Evolutionary conservation across 352 stramenopile species (phyloP).

Genomic region (Pythium graminicola): DNA sequence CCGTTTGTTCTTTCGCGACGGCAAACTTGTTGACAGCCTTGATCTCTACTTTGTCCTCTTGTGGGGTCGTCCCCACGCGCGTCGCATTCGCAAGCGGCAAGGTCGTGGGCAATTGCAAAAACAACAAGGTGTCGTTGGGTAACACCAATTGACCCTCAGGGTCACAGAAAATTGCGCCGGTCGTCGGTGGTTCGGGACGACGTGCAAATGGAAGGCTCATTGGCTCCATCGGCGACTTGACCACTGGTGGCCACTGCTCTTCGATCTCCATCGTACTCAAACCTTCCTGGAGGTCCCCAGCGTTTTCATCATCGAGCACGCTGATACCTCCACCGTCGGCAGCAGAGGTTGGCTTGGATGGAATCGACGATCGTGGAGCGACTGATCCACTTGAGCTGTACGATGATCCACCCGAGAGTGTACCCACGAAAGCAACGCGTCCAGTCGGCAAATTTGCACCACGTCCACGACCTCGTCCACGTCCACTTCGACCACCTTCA

Average conservation of each 20-base stretch:
- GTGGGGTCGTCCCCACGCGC: slow-evolving; percentile 15
- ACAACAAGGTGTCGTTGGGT: slow-evolving; percentile 66
- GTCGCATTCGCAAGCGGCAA: slow-evolving; percentile 56
- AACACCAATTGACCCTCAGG: slow-evolving; percentile 42
- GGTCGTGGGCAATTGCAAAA: slow-evolving; percentile 80
- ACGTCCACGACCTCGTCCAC: slow-evolving; percentile 44
- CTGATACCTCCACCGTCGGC: slow-evolving; percentile 81
- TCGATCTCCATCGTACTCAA: slow-evolving; percentile 54
- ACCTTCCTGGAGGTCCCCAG: slow-evolving; percentile 31
- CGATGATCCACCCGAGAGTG: slow-evolving; percentile 71
- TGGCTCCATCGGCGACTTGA: slow-evolving; percentile 77
- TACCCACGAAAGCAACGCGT: slow-evolving; percentile 74
- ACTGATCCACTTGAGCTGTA: slow-evolving; percentile 42
- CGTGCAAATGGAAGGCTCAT: slow-evolving; percentile 72
- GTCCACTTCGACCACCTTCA: slow-evolving; percentile 21
- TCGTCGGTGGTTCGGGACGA: slow-evolving; percentile 49
- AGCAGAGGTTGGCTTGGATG: slow-evolving; percentile 41
- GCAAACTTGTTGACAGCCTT: slow-evolving; percentile 25
- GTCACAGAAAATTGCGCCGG: slow-evolving; percentile 65
- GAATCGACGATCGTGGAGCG: slow-evolving; percentile 29
- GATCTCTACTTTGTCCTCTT: slow-evolving; percentile 20
- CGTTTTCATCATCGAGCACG: slow-evolving; percentile 69
- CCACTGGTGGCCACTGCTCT: slow-evolving; percentile 71
- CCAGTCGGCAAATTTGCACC: slow-evolving; percentile 47
- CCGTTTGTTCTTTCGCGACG: slow-evolving; percentile 8